Evolutionary conservation across 345 rosid genomes (phyloP), one percentile per base, ranked within the genome.

Genomic region (Ceriops zippeliana): DNA sequence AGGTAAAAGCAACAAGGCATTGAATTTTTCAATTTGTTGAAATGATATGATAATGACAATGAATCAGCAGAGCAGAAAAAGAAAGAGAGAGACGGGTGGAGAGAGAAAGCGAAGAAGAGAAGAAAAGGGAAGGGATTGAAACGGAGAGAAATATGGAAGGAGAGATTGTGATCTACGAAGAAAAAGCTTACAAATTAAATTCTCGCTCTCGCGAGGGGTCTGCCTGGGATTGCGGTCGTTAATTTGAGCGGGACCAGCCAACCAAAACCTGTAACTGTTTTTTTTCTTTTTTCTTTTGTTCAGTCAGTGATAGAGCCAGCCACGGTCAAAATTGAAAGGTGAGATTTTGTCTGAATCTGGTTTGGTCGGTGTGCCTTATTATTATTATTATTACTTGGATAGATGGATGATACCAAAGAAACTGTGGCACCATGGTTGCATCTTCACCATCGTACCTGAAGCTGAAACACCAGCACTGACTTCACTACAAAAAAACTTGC

Each of bases 191-290:
- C 72, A 61, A 71, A 80, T 62, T 21, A 57, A 42, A 13, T 3
- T 42, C 16, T 26, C 35, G 46, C 46, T 38, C 13, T 65, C 65
- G 75, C 68, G 81, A 66, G 66, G 76, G 85, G 87, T 70, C 59
- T 63, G 47, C 80, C 87, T 73, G 79, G 26, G 82, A 84, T 78
- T 76, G 64, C 90, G 90, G 85, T 68, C 58, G 76, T 72, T 65
- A 70, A 70, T 78, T 75, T 66, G 77, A 81, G 86, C 80, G 78
- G 77, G 76, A 77, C 86, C 86, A 83, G 74, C 72, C 81, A 79
- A 69, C 46, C 46, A 38, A 10, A 52, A 7, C 26, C 11, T n/a
- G 26, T 19, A 52, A 52, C 11, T n/a, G 57, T n/a, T 19, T 34
- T 34, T 34, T 34, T 6, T 6, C 1, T 34, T 34, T 34, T 6